A percentile compares a stretch with the other conserved stretches of the same genome.
phyloP scores from a whole-genome alignment of 768 basidiomycete genomes.

The Podaxis mareebaensis region DNA sequence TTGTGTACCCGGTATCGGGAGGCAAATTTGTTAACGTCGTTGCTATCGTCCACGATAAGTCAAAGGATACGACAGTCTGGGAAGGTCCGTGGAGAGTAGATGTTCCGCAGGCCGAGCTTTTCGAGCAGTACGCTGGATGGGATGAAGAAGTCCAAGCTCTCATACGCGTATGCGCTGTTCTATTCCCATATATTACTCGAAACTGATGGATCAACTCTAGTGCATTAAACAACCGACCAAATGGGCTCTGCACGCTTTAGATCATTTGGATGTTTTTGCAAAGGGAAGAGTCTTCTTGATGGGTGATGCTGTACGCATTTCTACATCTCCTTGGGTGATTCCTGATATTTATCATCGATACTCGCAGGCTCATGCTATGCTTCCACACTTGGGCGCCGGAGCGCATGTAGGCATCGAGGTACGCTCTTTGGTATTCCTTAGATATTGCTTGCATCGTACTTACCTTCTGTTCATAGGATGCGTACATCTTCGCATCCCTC shows the following conservation, averaged over 20 bases:
- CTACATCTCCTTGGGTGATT: neutral
- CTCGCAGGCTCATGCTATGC: slow-evolving; percentile 45
- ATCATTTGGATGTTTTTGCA: slow-evolving; percentile 21
- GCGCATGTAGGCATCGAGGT: slow-evolving; percentile 52
- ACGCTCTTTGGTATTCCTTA: neutral
- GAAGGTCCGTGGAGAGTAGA: slow-evolving; percentile 21
- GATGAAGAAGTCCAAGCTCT: slow-evolving; percentile 21
- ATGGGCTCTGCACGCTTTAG: slow-evolving; percentile 26
- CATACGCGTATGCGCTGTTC: slow-evolving; percentile 17
- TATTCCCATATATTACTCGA: neutral
- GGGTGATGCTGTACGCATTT: slow-evolving; percentile 25
- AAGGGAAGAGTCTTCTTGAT: slow-evolving; percentile 23
- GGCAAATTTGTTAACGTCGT: slow-evolving; percentile 50
- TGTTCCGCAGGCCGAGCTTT: slow-evolving; percentile 17
- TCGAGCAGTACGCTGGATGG: slow-evolving; percentile 18
- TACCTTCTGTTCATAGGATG: slow-evolving; percentile 14
- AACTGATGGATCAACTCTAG: slow-evolving; percentile 7
- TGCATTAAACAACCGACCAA: slow-evolving; percentile 22
- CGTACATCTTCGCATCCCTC: slow-evolving; percentile 36
- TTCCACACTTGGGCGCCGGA: slow-evolving; percentile 49
- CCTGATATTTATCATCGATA: neutral
- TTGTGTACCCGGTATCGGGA: slow-evolving; percentile 49
- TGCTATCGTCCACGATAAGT: slow-evolving; percentile 30
- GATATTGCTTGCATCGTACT: neutral
- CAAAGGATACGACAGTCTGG: slow-evolving; percentile 17